Conservation (phyloP, 495 filamentous ascomycete species). For the Aspergillus diversus region DNA sequence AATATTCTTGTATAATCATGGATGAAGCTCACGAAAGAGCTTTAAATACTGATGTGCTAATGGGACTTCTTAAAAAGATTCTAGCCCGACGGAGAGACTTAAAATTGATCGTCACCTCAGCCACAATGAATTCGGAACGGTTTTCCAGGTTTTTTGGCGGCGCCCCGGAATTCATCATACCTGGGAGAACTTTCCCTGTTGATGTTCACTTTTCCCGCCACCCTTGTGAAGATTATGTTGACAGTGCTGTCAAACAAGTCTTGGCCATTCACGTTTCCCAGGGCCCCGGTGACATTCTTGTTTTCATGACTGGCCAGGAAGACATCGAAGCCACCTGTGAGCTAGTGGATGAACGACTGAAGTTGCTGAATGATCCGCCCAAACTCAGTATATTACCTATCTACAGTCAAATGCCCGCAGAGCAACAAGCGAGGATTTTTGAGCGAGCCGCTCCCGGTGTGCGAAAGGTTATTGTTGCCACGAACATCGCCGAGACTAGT, state of each 20-base stretch:
- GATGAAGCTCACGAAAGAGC: slow-evolving; percentile 98
- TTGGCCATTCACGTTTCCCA: slow-evolving; percentile 97
- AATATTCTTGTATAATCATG: slow-evolving; percentile 99
- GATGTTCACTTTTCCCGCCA: slow-evolving; percentile 95
- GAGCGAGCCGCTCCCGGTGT: slow-evolving; percentile 88
- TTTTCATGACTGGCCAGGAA: slow-evolving; percentile 99
- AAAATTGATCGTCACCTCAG: slow-evolving; percentile 96
- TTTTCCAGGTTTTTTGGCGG: slow-evolving; percentile 97
- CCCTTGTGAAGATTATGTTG: slow-evolving; percentile 97
- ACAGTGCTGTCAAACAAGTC: slow-evolving; percentile 94
- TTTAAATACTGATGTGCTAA: slow-evolving; percentile 94
- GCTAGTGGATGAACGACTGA: slow-evolving; percentile 84
- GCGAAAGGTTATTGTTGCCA: slow-evolving; percentile 96
- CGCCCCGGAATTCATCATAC: slow-evolving; percentile 97
- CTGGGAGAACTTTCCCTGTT: slow-evolving; percentile 95
- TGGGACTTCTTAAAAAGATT: slow-evolving; percentile 98
- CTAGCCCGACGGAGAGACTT: slow-evolving; percentile 86
- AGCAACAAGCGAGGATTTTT: slow-evolving; percentile 97
- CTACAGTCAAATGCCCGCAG: slow-evolving; percentile 99
- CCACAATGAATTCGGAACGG: slow-evolving; percentile 97
- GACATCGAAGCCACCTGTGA: slow-evolving; percentile 98
- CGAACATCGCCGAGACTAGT: slow-evolving; percentile 98
- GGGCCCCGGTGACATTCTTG: slow-evolving; percentile 88
- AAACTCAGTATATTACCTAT: slow-evolving; percentile 95
- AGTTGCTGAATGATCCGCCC: slow-evolving; percentile 89